phyloP scores from a whole-genome alignment of 768 basidiomycete genomes.

The Lactarius tabidus region DNA sequence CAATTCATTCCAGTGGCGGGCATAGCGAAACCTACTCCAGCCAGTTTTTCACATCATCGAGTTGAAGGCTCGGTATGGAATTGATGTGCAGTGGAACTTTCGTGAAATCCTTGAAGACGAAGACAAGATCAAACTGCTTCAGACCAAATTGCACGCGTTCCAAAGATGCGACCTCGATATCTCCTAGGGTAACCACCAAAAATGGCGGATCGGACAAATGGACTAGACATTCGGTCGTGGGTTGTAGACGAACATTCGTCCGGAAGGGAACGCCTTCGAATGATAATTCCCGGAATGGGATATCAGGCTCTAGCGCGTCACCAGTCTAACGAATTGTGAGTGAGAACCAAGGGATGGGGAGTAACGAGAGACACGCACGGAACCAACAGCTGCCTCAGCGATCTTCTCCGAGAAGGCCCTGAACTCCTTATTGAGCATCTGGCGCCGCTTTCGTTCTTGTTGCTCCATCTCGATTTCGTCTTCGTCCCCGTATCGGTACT shows the following conservation, averaged over 20 bases:
- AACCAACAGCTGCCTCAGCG: constrained; percentile 73
- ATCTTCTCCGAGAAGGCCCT: constrained; percentile 91
- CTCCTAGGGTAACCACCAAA: constrained; percentile 88
- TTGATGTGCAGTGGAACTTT: constrained; percentile 93
- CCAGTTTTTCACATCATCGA: constrained; percentile 99
- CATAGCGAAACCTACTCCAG: constrained; percentile 65
- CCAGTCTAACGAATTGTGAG: constrained; percentile 47
- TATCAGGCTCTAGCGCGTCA: constrained; percentile 87
- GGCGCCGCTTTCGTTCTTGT: constrained; percentile 87
- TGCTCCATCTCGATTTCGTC: constrained; percentile 99
- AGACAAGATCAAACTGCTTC: constrained; percentile 96
- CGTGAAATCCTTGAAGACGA: constrained; percentile 95
- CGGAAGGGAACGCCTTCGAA: constrained; percentile 97
- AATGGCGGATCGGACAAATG: constrained; percentile 95
- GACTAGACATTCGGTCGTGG: constrained; percentile 94
- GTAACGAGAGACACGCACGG: constrained; percentile 47
- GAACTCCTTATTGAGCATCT: constrained; percentile 90
- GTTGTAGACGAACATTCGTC: constrained; percentile 90
- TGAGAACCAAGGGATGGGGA: not conserved
- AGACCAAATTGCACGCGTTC: constrained; percentile 96
- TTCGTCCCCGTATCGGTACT: constrained; percentile 95
- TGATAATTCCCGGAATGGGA: constrained; percentile 94
- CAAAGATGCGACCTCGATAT: constrained; percentile 94
- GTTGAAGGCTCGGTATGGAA: constrained; percentile 82
- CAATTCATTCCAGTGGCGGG: constrained; percentile 7